A percentile compares a stretch with the other conserved stretches of the same genome.
Conservation (phyloP, 2,329 filamentous ascomycete genomes). For the Magnaporthiopsis incrustans region DNA sequence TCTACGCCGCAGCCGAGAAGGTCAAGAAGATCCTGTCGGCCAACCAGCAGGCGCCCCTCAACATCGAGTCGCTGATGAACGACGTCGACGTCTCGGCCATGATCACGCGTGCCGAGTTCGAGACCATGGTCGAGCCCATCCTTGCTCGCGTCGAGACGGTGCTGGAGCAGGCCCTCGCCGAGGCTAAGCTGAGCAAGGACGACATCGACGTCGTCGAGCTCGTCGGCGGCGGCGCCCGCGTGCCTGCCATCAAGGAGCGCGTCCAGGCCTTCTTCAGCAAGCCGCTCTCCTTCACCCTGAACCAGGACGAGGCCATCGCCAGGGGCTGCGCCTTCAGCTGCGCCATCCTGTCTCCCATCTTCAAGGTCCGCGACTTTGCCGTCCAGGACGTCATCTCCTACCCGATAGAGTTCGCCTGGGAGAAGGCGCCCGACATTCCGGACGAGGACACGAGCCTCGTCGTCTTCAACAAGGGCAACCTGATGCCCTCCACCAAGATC, state of each 20-base stretch:
- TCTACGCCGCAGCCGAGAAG: constrained; percentile 86
- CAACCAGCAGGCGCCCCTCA: constrained; percentile 85
- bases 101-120: constrained; percentile 90
- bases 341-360: constrained; percentile 92
- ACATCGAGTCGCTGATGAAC: constrained; percentile 98
- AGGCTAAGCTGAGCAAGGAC: constrained; percentile 82
- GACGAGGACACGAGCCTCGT: constrained; percentile 96
- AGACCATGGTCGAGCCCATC: constrained; percentile 80
- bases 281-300: constrained; percentile 87
- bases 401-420: constrained; percentile 97
- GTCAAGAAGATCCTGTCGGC: constrained; percentile 97
- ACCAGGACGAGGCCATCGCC: constrained; percentile 95
- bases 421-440: constrained; percentile 95
- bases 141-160: constrained; percentile 64
- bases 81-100: constrained; percentile 84
- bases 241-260: constrained; percentile 83
- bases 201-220: constrained; percentile 93
- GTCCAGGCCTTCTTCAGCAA: constrained; percentile 92
- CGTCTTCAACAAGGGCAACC: constrained; percentile 95
- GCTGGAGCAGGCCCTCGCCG: constrained; percentile 85
- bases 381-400: constrained; percentile 97
- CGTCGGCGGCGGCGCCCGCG: constrained; percentile 89
- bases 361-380: constrained; percentile 96
- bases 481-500: constrained; percentile 97
- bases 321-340: constrained; percentile 96